Conservation (phyloP, 352 stramenopile genomes). For the Stramenopiles sp. region DNA sequence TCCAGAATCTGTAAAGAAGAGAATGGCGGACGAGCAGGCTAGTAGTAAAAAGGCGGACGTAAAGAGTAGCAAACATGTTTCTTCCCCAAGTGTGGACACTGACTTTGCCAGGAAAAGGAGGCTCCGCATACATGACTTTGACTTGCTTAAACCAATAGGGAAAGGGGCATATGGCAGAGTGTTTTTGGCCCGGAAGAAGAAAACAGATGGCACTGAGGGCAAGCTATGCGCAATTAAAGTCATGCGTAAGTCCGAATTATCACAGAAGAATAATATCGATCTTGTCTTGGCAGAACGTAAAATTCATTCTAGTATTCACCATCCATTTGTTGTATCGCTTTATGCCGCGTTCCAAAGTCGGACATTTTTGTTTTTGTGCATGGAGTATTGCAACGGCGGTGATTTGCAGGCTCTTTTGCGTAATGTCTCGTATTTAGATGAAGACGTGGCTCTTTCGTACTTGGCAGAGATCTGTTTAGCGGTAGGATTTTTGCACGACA, state of each 20-base stretch:
- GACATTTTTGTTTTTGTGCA: slow-evolving; percentile 59
- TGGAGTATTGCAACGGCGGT: slow-evolving; percentile 63
- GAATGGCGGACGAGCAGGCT: background rate
- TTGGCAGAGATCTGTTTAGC: slow-evolving; percentile 59
- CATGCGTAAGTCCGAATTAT: slow-evolving; percentile 55
- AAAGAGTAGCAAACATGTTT: background rate
- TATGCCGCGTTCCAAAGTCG: slow-evolving; percentile 69
- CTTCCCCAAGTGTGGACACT: background rate
- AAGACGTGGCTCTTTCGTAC: slow-evolving; percentile 53
- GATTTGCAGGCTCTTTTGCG: slow-evolving; percentile 62
- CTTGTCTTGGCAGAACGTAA: slow-evolving; percentile 64
- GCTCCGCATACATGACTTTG: slow-evolving; percentile 36
- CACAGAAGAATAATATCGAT: slow-evolving; percentile 61
- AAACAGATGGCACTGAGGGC: slow-evolving; percentile 33
- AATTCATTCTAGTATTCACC: slow-evolving; percentile 56
- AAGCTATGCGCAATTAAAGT: slow-evolving; percentile 72
- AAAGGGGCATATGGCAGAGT: slow-evolving; percentile 66
- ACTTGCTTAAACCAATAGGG: slow-evolving; percentile 64
- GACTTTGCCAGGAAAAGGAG: background rate
- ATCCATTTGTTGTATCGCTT: slow-evolving; percentile 66
- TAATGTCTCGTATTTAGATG: slow-evolving; percentile 15
- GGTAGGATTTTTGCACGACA: slow-evolving; percentile 54
- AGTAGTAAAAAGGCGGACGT: background rate
- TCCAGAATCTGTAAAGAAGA: background rate
- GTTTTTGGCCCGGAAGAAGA: slow-evolving; percentile 44